These are phyloP conservation scores for Trichosporon sp. DNA, from an alignment of 1,284 basidiomycete genomes.

Conservation along the genomic window DNA sequence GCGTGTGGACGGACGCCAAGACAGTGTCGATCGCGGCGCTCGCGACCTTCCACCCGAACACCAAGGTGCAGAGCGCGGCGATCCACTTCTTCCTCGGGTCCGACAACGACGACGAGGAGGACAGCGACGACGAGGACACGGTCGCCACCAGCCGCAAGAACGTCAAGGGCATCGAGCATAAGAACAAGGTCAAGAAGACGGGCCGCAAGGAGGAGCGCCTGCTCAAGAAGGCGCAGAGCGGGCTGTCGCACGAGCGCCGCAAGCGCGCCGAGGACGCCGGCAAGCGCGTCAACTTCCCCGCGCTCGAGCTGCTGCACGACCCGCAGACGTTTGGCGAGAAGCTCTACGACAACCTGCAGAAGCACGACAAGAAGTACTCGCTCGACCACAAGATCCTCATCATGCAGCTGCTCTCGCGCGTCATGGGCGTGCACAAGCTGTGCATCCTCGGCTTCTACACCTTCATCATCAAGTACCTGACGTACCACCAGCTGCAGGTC, in stretches of 20 bases:
- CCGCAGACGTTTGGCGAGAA: conserved; percentile 95
- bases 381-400: conserved; percentile 95
- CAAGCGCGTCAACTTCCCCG: conserved; percentile 74
- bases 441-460: conserved; percentile 95
- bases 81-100: conserved; percentile 95
- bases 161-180: conserved; percentile 71
- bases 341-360: conserved; percentile 79
- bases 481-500: conserved; percentile 87
- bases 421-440: conserved; percentile 89
- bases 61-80: conserved; percentile 92
- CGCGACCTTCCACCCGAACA: conserved; percentile 88
- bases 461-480: conserved; percentile 87
- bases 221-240: conserved; percentile 54
- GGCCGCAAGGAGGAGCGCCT: conserved; percentile 72
- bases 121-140: conserved; percentile 65
- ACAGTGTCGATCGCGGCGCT: conserved; percentile 87
- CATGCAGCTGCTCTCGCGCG: conserved; percentile 95
- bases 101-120: conserved; percentile 64
- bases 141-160: conserved; percentile 56
- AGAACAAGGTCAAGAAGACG: conserved; percentile 83
- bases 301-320: conserved; percentile 88
- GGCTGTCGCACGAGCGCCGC: conserved; percentile 64
- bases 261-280: conserved; percentile 56
- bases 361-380: conserved; percentile 85
- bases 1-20: conserved; percentile 90